Conservation (phyloP, 2,329 filamentous ascomycete genomes). For the Plenodomus biglobosus region DNA sequence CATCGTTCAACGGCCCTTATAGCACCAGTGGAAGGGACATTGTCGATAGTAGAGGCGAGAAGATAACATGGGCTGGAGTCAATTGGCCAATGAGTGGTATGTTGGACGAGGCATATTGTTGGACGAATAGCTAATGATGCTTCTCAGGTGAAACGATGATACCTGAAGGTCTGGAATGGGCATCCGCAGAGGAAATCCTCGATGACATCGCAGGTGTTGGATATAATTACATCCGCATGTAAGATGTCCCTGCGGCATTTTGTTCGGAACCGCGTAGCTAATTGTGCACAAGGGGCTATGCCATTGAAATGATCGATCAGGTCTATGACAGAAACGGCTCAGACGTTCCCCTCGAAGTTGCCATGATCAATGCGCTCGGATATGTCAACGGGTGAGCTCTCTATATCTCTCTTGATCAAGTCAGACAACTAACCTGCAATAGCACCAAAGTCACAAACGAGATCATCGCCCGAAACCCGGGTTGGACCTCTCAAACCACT, state of each 20-base stretch:
- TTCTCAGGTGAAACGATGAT: constrained; percentile 60
- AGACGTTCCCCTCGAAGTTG: constrained; percentile 45
- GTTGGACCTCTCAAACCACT: constrained; percentile 44
- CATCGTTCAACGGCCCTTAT: constrained; percentile 39
- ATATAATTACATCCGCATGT: constrained; percentile 62
- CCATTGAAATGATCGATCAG: constrained; percentile 48
- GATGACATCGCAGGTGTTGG: constrained; percentile 56
- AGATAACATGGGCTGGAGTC: constrained; percentile 62
- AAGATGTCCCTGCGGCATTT: neutral
- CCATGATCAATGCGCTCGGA: constrained; percentile 45
- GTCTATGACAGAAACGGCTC: constrained; percentile 45
- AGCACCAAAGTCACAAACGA: constrained; percentile 43
- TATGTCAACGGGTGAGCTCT: constrained; percentile 33
- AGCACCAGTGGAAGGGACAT: constrained; percentile 45
- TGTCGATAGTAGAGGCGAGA: constrained; percentile 41
- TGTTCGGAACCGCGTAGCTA: neutral
- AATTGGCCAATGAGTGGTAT: constrained; percentile 56
- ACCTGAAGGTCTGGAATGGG: constrained; percentile 61
- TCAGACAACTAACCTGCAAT: neutral
- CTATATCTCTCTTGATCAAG: neutral
- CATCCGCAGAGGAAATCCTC: constrained; percentile 55
- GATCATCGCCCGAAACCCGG: constrained; percentile 41
- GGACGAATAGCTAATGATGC: neutral
- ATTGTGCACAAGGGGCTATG: constrained; percentile 39
- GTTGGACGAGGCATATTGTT: neutral